Evolutionary conservation across 257 asterid genomes (phyloP), one percentile per base, ranked within the genome.

Genomic region (Plectranthus barbatus): DNA sequence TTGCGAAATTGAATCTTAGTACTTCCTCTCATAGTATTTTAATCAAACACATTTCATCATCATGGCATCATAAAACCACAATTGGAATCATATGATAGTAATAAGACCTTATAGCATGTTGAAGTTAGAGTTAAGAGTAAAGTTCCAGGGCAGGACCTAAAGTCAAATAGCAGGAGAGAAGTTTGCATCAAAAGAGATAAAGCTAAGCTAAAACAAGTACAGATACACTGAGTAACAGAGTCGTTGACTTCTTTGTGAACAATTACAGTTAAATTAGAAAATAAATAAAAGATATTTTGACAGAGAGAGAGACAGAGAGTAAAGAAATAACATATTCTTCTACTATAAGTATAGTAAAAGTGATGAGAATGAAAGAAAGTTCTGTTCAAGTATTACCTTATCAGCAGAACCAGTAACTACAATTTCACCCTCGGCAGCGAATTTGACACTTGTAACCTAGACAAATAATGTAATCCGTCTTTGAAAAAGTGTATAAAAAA

Each of bases 361-460:
- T 23, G 51, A 69, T 33, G 34, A 72, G 40, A 42, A 37, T 23
- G 29, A 37, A 49, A 14, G 39, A 51, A 60, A 17, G 53, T 8
- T 47, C 31, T 44, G 23, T 18, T 7, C 11, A 17, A 47, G 39
- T 33, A 51, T 33, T 62, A 93, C 99, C 95, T 93, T 93, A 76
- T 93, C 99, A 49, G 99, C 88, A 18, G 99, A 93, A 31, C 86
- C 90, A 66, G 95, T 83, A 64, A 92, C 83, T 9, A 92, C 86
- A 4, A 85, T 9, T 56, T 85, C 96, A 65, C 91, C 92, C 57
- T 89, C 91, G 7, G 81, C 79, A 54, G 76, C 97, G 82, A 92
- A 92, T 74, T 89, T 92, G 69, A 89, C 88, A 64, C 86, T 85
- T 29, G 90, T 87, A 48, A 90, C 93, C 97, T 90, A 63, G 54